A percentile compares a stretch with the other conserved stretches of the same genome.
Evolutionary conservation across 2,329 filamentous ascomycete genomes (phyloP).

Genomic region (Bipolaris victoriae): DNA sequence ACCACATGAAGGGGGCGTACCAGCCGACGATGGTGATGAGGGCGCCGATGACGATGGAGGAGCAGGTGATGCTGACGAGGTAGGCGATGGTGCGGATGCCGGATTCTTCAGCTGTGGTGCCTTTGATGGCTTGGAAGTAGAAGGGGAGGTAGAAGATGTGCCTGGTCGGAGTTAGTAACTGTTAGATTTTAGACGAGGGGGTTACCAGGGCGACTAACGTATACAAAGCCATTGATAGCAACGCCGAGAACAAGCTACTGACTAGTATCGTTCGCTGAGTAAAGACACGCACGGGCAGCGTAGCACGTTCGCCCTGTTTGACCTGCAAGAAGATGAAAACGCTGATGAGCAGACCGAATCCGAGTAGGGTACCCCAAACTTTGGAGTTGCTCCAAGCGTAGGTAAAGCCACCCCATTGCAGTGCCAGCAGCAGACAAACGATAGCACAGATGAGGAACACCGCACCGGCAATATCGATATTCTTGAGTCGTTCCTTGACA

Average conservation of each 20-base stretch:
- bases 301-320: constrained; percentile 38
- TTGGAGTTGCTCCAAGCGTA: constrained; percentile 56
- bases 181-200: no score
- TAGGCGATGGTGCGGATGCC: constrained; percentile 46
- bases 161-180: constrained; percentile 16
- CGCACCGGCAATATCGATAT: constrained; percentile 46
- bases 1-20: constrained; percentile 49
- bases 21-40: constrained; percentile 37
- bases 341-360: constrained; percentile 55
- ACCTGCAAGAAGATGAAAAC: constrained; percentile 51
- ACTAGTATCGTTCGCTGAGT: constrained; percentile 46
- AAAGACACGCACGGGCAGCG: constrained; percentile 42
- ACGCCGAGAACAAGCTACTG: constrained; percentile 42
- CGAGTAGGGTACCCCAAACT: constrained; percentile 58
- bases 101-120: constrained; percentile 47
- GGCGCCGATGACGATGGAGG: constrained; percentile 37
- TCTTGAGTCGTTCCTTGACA: constrained; percentile 43
- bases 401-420: constrained; percentile 52
- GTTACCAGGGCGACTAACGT: constrained; percentile 27
- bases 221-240: constrained; percentile 49
- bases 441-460: constrained; percentile 43
- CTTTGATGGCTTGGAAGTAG: constrained; percentile 55
- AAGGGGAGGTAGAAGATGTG: constrained; percentile 50
- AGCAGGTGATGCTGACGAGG: constrained; percentile 37
- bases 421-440: constrained; percentile 41